Percentiles rank a stretch among this genome's conserved stretches.
Conservation (phyloP, 345 rosid genomes). For the Dimocarpus longan region DNA sequence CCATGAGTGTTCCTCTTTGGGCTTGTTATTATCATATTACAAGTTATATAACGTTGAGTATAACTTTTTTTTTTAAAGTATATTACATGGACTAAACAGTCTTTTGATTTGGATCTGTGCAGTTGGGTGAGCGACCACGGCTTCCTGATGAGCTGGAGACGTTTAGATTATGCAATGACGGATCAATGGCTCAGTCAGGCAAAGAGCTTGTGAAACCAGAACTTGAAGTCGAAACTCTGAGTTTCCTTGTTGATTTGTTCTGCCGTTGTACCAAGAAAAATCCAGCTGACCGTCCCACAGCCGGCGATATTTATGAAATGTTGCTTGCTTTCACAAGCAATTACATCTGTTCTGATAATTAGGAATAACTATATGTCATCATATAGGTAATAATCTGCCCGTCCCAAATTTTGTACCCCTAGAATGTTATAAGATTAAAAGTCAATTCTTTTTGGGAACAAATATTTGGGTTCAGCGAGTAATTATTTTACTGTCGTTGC, state of each 20-base stretch:
- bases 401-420: conserved; percentile 32
- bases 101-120: conserved; percentile 23
- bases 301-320: conserved; percentile 54
- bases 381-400: conserved; percentile 13
- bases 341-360: conserved; percentile 24
- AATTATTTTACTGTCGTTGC: neutral
- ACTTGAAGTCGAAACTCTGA: conserved; percentile 49
- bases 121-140: conserved; percentile 77
- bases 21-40: neutral
- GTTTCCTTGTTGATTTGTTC: conserved; percentile 71
- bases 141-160: conserved; percentile 63
- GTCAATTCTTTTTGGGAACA: conserved; percentile 16
- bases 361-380: conserved; percentile 14
- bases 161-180: conserved; percentile 38
- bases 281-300: conserved; percentile 71
- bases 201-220: conserved; percentile 40
- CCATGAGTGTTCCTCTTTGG: neutral
- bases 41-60: neutral
- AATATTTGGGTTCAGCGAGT: conserved; percentile 23
- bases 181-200: conserved; percentile 28
- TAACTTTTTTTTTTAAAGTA: neutral
- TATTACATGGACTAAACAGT: neutral
- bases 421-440: conserved; percentile 18
- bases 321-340: conserved; percentile 37
- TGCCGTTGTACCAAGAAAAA: conserved; percentile 64